These are phyloP conservation scores for Gossypium aridum DNA, from an alignment of 441 rosid species.

Conservation along the genomic window DNA sequence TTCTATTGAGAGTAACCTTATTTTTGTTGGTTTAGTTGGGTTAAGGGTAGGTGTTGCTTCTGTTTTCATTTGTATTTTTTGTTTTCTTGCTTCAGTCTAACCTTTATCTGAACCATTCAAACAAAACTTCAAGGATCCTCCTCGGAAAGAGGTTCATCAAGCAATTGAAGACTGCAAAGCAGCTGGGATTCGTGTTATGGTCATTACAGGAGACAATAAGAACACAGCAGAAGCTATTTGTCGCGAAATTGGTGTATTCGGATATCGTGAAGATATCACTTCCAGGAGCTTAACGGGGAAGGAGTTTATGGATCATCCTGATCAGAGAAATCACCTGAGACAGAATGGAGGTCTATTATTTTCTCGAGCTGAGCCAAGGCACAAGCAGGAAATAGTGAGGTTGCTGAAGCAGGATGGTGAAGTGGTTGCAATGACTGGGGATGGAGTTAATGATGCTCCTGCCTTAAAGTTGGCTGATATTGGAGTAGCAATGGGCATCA, in stretches of 20 bases:
- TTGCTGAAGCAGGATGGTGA: slow-evolving; percentile 92
- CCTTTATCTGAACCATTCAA: slow-evolving; percentile 3
- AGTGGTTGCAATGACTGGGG: slow-evolving; percentile 97
- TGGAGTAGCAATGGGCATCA: slow-evolving; percentile 88
- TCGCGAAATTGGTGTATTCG: slow-evolving; percentile 86
- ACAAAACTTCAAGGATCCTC: slow-evolving; percentile 70
- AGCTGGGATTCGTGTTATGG: slow-evolving; percentile 97
- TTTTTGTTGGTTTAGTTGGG: slow-evolving; percentile 80
- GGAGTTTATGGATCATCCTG: slow-evolving; percentile 60
- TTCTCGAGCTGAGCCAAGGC: slow-evolving; percentile 96
- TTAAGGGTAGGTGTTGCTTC: slow-evolving; percentile 54
- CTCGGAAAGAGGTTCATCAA: slow-evolving; percentile 86
- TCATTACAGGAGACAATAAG: slow-evolving; percentile 95
- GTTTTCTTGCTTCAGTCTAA: neutral
- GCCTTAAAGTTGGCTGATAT: slow-evolving; percentile 91
- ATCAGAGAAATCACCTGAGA: slow-evolving; percentile 55
- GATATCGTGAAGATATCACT: slow-evolving; percentile 50
- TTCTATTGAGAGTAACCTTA: slow-evolving; percentile 69
- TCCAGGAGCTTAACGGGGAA: slow-evolving; percentile 73
- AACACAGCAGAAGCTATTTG: slow-evolving; percentile 95
- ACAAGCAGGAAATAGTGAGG: slow-evolving; percentile 96
- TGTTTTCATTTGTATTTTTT: neutral
- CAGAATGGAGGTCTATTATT: slow-evolving; percentile 75
- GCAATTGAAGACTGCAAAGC: slow-evolving; percentile 89
- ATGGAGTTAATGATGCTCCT: slow-evolving; percentile 94